Conservation (phyloP, 129 eudicot genomes). For the Flaveria robusta region DNA sequence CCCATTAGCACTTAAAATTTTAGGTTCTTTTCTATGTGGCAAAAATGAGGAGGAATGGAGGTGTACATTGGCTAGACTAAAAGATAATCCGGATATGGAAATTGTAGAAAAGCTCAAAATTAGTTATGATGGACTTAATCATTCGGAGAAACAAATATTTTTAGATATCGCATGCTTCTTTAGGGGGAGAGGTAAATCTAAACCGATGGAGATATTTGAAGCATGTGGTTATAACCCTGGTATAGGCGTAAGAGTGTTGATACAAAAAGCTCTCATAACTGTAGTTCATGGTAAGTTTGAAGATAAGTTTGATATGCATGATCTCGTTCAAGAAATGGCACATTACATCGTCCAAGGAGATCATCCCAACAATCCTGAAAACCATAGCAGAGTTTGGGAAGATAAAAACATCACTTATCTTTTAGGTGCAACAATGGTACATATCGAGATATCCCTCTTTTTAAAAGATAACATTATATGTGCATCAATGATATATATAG, state of each 20-base stretch:
- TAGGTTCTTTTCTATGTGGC: conserved; percentile 5
- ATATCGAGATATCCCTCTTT: not conserved
- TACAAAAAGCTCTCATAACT: conserved; percentile 1
- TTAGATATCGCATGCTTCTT: not conserved
- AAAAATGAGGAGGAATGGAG: conserved; percentile 1
- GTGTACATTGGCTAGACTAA: too few species aligned
- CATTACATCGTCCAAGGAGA: not conserved
- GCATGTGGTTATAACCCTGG: not conserved
- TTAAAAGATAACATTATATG: not conserved
- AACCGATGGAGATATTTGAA: not conserved
- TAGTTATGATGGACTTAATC: not conserved
- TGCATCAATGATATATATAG: not conserved
- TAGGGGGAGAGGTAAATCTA: not conserved
- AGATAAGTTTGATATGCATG: not conserved
- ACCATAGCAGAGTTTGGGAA: not conserved
- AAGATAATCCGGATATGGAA: not conserved
- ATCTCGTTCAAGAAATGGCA: not conserved
- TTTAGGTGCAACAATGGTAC: not conserved
- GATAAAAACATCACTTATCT: not conserved
- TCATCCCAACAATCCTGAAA: not conserved
- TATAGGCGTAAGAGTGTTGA: not conserved
- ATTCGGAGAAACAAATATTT: not conserved
- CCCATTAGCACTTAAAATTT: not conserved
- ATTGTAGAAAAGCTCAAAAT: not conserved
- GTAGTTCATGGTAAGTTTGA: not conserved